Evolutionary conservation across 225 moss, liverwort and hornwort species (phyloP).

Genomic region (Bryoerythrophyllum caledonicum): DNA sequence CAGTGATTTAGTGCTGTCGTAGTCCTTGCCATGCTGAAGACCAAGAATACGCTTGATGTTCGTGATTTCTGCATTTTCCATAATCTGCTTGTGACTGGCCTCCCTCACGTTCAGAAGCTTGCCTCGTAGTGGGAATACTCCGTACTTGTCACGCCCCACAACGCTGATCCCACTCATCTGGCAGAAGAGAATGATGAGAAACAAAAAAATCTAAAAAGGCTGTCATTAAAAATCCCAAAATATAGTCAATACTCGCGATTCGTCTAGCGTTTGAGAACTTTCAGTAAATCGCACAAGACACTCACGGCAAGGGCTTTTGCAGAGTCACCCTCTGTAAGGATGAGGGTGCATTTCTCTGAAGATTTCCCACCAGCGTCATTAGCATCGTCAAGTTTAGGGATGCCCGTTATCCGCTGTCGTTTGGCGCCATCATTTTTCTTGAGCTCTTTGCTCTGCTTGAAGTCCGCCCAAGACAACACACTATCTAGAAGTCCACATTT

Average conservation of each 20-base stretch:
- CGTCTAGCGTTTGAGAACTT: not conserved
- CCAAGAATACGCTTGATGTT: conserved; percentile 95
- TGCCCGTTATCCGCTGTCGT: conserved; percentile 83
- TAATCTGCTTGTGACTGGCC: conserved; percentile 94
- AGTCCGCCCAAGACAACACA: conserved; percentile 80
- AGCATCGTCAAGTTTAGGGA: conserved; percentile 94
- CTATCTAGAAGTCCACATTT: conserved; percentile 92
- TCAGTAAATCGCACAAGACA: not conserved
- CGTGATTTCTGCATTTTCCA: conserved; percentile 97
- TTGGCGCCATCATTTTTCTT: conserved; percentile 98
- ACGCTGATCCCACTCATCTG: conserved; percentile 99
- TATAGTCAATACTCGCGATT: not conserved
- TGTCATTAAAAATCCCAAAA: not conserved
- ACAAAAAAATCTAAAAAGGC: not conserved
- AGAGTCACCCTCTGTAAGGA: conserved; percentile 96
- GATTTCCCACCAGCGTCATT: conserved; percentile 91
- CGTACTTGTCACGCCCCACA: conserved; percentile 94
- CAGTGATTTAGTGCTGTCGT: conserved; percentile 73
- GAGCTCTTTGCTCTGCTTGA: conserved; percentile 92
- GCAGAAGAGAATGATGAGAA: not conserved
- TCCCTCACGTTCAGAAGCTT: conserved; percentile 96
- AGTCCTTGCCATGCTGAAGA: conserved; percentile 96
- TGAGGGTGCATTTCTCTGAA: conserved; percentile 89
- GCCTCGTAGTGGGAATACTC: conserved; percentile 93
- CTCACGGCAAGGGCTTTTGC: conserved; percentile 97